Evolutionary conservation across 2,329 filamentous ascomycete species (phyloP), one percentile per base, ranked within the genome.

Genomic region (Aspergillus flavus): DNA sequence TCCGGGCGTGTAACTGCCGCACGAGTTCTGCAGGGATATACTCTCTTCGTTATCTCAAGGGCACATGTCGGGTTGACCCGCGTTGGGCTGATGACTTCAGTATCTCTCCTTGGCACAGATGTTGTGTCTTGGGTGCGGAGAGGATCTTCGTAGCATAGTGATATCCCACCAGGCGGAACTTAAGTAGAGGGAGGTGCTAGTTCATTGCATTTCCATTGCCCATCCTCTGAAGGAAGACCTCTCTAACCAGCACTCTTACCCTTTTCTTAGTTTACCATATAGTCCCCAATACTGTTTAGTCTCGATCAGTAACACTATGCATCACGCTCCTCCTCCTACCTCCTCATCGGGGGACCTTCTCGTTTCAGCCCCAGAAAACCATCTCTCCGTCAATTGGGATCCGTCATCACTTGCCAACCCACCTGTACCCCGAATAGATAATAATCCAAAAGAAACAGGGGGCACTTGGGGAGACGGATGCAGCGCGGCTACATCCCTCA

Each of bases 401-500:
- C 56, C 58, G 26, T 43, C 63, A 30, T 39, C 57, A 28, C 28
- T 56, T 45, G 55, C 53, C 57, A 66, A 60, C 32, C 28, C 12
- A 45, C 56, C 57, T 10, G n/a, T 36, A 6, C 6, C 57, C 54
- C 41, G 58, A 39, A 16, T 43, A 32, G 57, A 64, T 12, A 53
- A 64, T 32, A 60, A 66, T 28, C n/a, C 61, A 26, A 71, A 68
- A 59, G 68, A 72, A 16, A 62, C 60, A 30, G 57, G 45, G 1
- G 69, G 68, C 3, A 16, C 67, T 26, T 72, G 68, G 68, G 72
- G 69, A 32, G 62, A 64, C 9, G 69, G 68, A 23, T 66, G 64
- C 10, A 73, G 71, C 46, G 72, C 71, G 12, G 65, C 63, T 28
- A 69, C 72, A 19, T 73, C 71, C 52, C 41, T 73, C 21, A 65